Evolutionary conservation across 257 asterid genomes (phyloP).

Genomic region (Thymus mandschuricus): DNA sequence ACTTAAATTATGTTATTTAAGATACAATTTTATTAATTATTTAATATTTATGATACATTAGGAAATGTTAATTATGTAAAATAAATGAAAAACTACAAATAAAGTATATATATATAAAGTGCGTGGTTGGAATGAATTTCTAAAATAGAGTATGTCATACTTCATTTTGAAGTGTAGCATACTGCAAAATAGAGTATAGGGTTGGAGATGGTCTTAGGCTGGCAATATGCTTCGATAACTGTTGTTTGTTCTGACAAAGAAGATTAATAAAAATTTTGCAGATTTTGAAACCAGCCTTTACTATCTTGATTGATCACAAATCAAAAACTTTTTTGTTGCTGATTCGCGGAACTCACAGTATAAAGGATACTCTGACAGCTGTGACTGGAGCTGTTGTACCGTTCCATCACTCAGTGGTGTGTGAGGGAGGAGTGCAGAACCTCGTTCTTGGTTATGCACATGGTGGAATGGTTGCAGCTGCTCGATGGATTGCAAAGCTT

Average conservation of each 20-base stretch:
- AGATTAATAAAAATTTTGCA: conserved; percentile 43
- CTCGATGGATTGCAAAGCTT: conserved; percentile 98
- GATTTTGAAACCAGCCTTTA: conserved; percentile 96
- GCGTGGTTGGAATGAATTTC: too few relatives aligned
- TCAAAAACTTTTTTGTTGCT: conserved; percentile 63
- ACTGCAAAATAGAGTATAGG: too few relatives aligned
- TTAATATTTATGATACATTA: too few relatives aligned
- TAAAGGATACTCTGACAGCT: conserved; percentile 96
- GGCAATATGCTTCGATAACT: conserved; percentile 5
- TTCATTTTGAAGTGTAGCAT: too few relatives aligned
- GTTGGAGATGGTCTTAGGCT: too few relatives aligned
- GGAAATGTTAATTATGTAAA: too few relatives aligned
- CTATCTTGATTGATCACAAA: conserved; percentile 76
- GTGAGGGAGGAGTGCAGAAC: conserved; percentile 89
- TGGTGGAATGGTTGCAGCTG: conserved; percentile 99
- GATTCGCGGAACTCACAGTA: conserved; percentile 98
- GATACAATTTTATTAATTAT: too few relatives aligned
- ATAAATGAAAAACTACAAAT: too few relatives aligned
- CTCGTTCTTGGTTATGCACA: conserved; percentile 97
- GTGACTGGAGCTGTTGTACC: conserved; percentile 99
- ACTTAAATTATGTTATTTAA: too few relatives aligned
- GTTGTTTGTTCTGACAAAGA: conserved; percentile 3
- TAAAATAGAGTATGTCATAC: too few relatives aligned
- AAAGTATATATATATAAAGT: too few relatives aligned
- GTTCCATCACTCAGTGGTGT: conserved; percentile 90